A percentile compares a stretch with the other conserved stretches of the same genome.
phyloP scores from a whole-genome alignment of 2,329 filamentous ascomycete species.

The Pyrenophora tritici-repentis region DNA sequence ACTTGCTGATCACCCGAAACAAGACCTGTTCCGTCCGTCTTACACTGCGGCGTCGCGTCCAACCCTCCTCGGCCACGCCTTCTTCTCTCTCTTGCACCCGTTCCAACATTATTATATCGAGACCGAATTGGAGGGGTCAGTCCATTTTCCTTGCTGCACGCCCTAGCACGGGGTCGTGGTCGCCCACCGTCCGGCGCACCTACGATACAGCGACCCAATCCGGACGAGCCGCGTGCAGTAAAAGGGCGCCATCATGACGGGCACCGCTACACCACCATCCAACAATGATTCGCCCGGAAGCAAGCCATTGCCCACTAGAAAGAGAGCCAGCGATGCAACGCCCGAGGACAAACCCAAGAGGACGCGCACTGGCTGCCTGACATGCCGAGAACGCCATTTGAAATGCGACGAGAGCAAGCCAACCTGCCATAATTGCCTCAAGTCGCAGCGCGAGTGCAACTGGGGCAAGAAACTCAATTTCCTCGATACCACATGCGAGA shows the following conservation, averaged over 20 bases:
- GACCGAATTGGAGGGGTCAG: constrained; percentile 7
- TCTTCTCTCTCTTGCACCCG: neutral
- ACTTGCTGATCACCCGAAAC: constrained; percentile 8
- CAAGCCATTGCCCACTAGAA: constrained; percentile 22
- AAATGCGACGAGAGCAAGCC: constrained; percentile 83
- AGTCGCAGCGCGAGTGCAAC: constrained; percentile 84
- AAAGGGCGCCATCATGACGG: constrained; percentile 21
- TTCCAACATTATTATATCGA: neutral
- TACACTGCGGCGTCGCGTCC: constrained; percentile 7
- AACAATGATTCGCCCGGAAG: constrained; percentile 26
- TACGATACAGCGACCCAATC: constrained; percentile 3
- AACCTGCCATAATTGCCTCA: constrained; percentile 78
- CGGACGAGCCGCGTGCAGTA: constrained; percentile 2
- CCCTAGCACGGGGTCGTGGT: constrained; percentile 11
- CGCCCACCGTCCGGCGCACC: constrained; percentile 7
- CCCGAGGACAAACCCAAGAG: constrained; percentile 71
- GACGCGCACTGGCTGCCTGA: constrained; percentile 87
- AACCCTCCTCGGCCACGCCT: neutral
- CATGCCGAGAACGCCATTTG: constrained; percentile 84
- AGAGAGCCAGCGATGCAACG: constrained; percentile 28
- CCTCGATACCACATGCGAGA: constrained; percentile 77
- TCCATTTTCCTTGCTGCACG: constrained; percentile 5
- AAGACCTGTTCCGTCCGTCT: constrained; percentile 3
- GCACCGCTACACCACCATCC: constrained; percentile 28
- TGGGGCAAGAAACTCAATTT: constrained; percentile 88